Evolutionary conservation across 192 early-diverging fungal species (phyloP), one percentile per base, ranked within the genome.

Genomic region (Backusella westeae): DNA sequence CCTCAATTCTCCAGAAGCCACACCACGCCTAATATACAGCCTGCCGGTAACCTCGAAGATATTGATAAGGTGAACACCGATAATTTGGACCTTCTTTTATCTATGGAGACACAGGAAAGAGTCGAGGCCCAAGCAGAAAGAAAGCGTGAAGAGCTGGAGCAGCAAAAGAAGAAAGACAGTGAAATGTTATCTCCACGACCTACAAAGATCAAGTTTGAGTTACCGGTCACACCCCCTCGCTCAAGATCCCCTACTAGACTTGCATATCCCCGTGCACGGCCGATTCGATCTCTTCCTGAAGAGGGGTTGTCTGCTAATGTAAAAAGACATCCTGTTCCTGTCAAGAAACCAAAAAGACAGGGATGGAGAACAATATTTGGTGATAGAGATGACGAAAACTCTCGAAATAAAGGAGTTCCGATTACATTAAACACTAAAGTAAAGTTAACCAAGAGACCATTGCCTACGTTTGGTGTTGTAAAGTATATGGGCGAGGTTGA

Each of bases 201-300:
- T 14, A 73, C 72, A 4, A 53, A 63, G 14, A 74, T 81, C 6
- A 81, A 77, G 34, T 81, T 81, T 34, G 76, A 72, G 23, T 52
- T 81, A 23, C 80, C 80, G n/a, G 80, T 67, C 59, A 81, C 80
- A 4, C 76, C 76, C 4, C 68, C 73, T 53, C 67, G 80, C 19
- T 38, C 80, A 15, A 68, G 73, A 49, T 81, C 80, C 0, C 76
- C 80, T 15, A 63, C 23, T 29, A 19, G 32, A 71, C n/a, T 74
- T 29, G 49, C 67, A 23, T 79, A 79, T 56, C 78, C 78, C 15
- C 72, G 73, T 49, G 67, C 73, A 32, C 34, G 73, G 3, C 72
- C 78, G 12, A 23, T 68, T 15, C 72, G 68, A 26, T 73, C 72
- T 6, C 42, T 75, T n/a, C 74, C 74, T 14, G 74, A 75, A 67